A percentile compares a stretch with the other conserved stretches of the same genome.
Evolutionary conservation across 164 flowering plant genomes (phyloP).

Genomic region (Tetracentron sinense): DNA sequence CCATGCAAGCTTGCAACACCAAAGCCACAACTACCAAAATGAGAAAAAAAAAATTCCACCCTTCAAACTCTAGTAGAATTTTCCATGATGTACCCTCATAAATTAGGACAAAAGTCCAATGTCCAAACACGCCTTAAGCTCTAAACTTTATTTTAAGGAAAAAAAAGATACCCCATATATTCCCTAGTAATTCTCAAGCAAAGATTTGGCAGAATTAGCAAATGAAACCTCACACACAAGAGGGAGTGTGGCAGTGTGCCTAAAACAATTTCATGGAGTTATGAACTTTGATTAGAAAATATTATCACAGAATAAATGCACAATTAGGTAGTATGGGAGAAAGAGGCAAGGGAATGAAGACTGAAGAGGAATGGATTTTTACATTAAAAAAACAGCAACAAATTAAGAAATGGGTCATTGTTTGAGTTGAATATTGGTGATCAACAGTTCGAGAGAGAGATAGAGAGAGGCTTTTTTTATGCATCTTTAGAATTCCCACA

Average conservation of each 20-base stretch:
- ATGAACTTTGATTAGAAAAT: background rate
- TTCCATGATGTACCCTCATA: background rate
- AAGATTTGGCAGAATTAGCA: background rate
- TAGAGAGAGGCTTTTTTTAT: too few relatives aligned
- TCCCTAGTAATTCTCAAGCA: background rate
- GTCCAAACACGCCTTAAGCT: background rate
- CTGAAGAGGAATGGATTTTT: background rate
- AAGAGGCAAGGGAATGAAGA: background rate
- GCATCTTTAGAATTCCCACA: too few relatives aligned
- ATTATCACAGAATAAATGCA: background rate
- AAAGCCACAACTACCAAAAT: too few relatives aligned
- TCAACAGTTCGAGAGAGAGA: background rate
- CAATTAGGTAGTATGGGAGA: too few relatives aligned
- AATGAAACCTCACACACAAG: background rate
- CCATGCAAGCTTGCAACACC: too few relatives aligned
- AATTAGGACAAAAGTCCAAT: background rate
- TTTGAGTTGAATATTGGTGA: background rate
- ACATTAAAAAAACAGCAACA: too few relatives aligned
- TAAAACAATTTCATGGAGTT: background rate
- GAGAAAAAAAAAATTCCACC: background rate
- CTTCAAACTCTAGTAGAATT: background rate
- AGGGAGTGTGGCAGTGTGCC: background rate
- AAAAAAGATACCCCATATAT: background rate
- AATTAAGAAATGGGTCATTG: background rate
- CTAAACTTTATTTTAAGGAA: background rate